Conservation (phyloP, 768 basidiomycete species). For the Hypsizygus marmoreus region DNA sequence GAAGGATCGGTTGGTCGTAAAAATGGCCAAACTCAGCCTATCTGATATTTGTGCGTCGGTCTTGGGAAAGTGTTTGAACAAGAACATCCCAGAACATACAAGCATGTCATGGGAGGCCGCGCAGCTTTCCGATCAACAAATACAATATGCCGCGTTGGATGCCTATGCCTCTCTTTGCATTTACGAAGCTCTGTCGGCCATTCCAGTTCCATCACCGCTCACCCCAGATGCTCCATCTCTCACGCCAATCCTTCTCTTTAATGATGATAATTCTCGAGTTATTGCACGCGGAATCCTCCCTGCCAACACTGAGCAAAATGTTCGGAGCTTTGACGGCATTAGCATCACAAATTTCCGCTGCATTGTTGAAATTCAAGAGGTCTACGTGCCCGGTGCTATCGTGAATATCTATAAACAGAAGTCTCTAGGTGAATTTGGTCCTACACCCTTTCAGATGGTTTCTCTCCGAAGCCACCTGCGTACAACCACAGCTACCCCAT, state of each 20-base stretch:
- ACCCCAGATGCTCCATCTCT: not conserved
- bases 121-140: slow-evolving; percentile 14
- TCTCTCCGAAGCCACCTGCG: not conserved
- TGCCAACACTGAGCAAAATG: not conserved
- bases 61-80: slow-evolving; percentile 20
- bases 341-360: not conserved
- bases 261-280: not conserved
- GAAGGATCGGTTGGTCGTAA: slow-evolving; percentile 23
- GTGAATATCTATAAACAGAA: not conserved
- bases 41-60: slow-evolving; percentile 30
- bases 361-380: slow-evolving; percentile 2
- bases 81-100: slow-evolving; percentile 18
- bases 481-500: not conserved
- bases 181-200: slow-evolving; percentile 10
- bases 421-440: not conserved
- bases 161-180: slow-evolving; percentile 17
- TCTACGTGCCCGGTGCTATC: slow-evolving; percentile 5
- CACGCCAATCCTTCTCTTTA: not conserved
- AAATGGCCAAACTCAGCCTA: slow-evolving; percentile 23
- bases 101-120: slow-evolving; percentile 22
- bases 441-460: not conserved
- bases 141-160: slow-evolving; percentile 23
- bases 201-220: slow-evolving; percentile 5
- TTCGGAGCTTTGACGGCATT: not conserved
- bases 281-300: not conserved